Conservation (phyloP, 1,139 yeast genomes). For the Candida buenavistaensis region DNA sequence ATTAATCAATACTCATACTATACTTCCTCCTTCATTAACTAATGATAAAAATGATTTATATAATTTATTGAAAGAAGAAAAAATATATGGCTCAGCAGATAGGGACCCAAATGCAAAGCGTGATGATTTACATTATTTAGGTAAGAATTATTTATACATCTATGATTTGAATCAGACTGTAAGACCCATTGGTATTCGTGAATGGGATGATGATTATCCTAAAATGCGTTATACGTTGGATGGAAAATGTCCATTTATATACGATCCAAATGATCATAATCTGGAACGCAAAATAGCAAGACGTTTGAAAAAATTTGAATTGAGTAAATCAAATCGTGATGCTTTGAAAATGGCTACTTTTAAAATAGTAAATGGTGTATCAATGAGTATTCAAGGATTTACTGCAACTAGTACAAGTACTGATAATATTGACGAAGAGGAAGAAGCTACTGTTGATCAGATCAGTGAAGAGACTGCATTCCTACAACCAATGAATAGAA, state of each 20-base stretch:
- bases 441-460: conserved; percentile 8
- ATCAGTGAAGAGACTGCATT: conserved; percentile 17
- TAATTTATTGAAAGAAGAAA: conserved; percentile 77
- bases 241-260: conserved; percentile 74
- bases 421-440: conserved; percentile 20
- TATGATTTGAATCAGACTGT: conserved; percentile 79
- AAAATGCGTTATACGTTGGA: conserved; percentile 47
- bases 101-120: conserved; percentile 83
- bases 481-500: conserved; percentile 28
- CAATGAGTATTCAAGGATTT: conserved; percentile 19
- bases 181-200: conserved; percentile 81
- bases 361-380: conserved; percentile 31
- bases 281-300: conserved; percentile 39
- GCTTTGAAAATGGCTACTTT: conserved; percentile 36
- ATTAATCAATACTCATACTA: conserved; percentile 11
- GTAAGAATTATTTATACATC: conserved; percentile 63
- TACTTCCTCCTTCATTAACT: conserved; percentile 10
- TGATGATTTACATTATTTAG: conserved; percentile 83
- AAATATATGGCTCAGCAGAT: conserved; percentile 82
- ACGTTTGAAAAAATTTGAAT: conserved; percentile 41
- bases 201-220: conserved; percentile 63
- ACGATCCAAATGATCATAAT: conserved; percentile 45
- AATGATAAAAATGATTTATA: conserved; percentile 43
- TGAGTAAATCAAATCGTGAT: conserved; percentile 40
- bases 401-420: conserved; percentile 34